Base-by-base conservation (phyloP, 1,284 basidiomycete genomes). In the Sporisorium sorghi region DNA sequence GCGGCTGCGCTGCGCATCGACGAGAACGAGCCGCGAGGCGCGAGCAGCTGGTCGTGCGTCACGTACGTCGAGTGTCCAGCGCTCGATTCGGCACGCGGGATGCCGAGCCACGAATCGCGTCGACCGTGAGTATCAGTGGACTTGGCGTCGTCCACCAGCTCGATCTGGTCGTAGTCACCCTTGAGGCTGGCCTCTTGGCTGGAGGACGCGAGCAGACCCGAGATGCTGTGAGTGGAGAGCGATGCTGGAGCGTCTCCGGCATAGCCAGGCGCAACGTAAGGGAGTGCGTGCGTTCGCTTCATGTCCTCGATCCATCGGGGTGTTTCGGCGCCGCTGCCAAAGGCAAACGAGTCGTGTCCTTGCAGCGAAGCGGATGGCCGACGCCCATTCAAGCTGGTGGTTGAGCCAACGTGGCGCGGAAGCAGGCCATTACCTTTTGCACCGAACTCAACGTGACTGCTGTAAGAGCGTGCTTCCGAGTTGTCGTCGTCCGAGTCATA, bases 261-360 rank as follows among this genome's bases (percentile, higher is more conserved):
- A 19, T 53, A 71, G 26, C 73, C 73, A 23, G 73, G 73, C 10
- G 73, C 73, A 15, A 75, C 58, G 24, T 75, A 75, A 1, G 67
- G 67, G 4, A 75, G 52, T 10, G 72, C 49, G 4, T 63, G 59
- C 6, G 59, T 32, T 42, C 56, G 46, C 32, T 71, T 66, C 62
- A 75, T 60, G 50, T 75, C 68, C 26, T 70, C 67, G 35, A 75
- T 62, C 73, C 73, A 75, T 30, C 64, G 35, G 3, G 73, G 73
- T 5, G 73, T 71, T n/a, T 75, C 63, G 9, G 63, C 33, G 12
- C 72, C 72, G 43, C 35, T 64, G 15, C 39, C 40, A 21, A 39
- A 42, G 1, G 55, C 51, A 10, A 63, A 52, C 17, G 56, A 51
- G 9, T 65, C 58, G 33, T 43, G 44, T n/a, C 67, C 67, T 7